Evolutionary conservation across 345 rosid genomes (phyloP).

Genomic region (Moricandia arvensis): DNA sequence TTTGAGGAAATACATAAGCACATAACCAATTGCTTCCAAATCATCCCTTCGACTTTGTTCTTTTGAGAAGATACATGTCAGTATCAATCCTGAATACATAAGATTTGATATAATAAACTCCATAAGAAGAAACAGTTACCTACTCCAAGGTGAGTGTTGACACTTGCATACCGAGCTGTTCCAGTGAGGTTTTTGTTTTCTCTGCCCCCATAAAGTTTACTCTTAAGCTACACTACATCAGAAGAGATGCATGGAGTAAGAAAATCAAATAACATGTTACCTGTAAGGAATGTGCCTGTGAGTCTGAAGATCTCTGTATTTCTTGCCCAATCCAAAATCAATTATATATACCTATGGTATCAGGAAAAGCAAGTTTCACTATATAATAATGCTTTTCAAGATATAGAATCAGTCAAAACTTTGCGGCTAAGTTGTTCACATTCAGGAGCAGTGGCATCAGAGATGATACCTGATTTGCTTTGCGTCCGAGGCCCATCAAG

Average conservation of each 20-base stretch:
- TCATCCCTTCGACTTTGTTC: constrained; percentile 95
- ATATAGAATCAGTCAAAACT: no score
- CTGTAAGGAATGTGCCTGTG: constrained; percentile 85
- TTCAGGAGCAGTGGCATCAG: not conserved
- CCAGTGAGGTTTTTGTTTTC: constrained; percentile 87
- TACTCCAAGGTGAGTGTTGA: constrained; percentile 79
- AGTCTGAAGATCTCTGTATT: constrained; percentile 82
- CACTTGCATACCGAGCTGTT: constrained; percentile 92
- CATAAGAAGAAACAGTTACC: constrained; percentile 44
- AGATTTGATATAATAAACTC: not conserved
- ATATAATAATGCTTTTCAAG: no score
- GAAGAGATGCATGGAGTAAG: not conserved
- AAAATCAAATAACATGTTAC: constrained; percentile 24
- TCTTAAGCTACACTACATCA: not conserved
- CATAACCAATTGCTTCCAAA: constrained; percentile 88
- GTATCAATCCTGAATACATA: not conserved
- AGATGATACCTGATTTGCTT: constrained; percentile 64
- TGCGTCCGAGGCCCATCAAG: constrained; percentile 83
- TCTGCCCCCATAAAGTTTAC: constrained; percentile 36
- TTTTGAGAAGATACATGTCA: constrained; percentile 2
- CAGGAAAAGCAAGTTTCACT: not conserved
- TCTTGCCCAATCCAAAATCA: constrained; percentile 85
- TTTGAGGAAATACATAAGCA: constrained; percentile 78
- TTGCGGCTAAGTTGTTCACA: not conserved
- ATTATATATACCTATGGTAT: constrained; percentile 61